phyloP scores from a whole-genome alignment of 805 yeast species.

The Saturnispora galanensis region DNA sequence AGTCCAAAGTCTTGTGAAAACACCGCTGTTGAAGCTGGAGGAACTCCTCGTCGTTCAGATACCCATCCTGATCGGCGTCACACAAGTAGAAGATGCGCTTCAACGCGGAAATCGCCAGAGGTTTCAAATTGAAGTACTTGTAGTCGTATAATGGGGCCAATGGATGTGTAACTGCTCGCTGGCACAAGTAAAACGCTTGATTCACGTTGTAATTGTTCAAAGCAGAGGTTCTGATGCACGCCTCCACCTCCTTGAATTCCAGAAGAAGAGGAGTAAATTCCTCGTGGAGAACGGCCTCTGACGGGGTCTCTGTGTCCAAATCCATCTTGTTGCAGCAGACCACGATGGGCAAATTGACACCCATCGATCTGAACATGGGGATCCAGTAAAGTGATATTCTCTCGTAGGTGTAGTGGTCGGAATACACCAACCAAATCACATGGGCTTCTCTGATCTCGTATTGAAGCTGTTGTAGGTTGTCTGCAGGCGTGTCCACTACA shows the following conservation, averaged over 20 bases:
- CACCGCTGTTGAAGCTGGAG: constrained; percentile 61
- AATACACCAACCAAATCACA: constrained; percentile 89
- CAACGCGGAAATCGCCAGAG: constrained; percentile 65
- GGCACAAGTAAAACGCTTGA: constrained; percentile 89
- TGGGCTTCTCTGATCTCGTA: constrained; percentile 74
- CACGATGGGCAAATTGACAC: constrained; percentile 89
- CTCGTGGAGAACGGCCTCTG: constrained; percentile 47
- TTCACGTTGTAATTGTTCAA: constrained; percentile 74
- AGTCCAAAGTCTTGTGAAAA: constrained; percentile 45
- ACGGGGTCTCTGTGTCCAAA: constrained; percentile 21
- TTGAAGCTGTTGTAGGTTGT: constrained; percentile 52
- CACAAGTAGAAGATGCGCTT: constrained; percentile 74
- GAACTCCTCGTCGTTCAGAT: constrained; percentile 61
- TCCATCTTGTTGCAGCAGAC: constrained; percentile 62
- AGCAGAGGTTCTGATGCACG: constrained; percentile 85
- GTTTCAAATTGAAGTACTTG: constrained; percentile 76
- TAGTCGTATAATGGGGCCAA: constrained; percentile 88
- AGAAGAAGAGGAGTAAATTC: constrained; percentile 79
- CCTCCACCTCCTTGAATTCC: constrained; percentile 90
- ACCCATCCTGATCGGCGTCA: constrained; percentile 88
- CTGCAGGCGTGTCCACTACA: constrained; percentile 69
- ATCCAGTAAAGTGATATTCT: constrained; percentile 90
- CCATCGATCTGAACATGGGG: constrained; percentile 84
- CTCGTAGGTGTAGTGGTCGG: constrained; percentile 92
- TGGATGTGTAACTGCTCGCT: constrained; percentile 87